These are phyloP conservation scores for Prosopis cineraria DNA, from an alignment of 306 rosid species.

Conservation along the genomic window DNA sequence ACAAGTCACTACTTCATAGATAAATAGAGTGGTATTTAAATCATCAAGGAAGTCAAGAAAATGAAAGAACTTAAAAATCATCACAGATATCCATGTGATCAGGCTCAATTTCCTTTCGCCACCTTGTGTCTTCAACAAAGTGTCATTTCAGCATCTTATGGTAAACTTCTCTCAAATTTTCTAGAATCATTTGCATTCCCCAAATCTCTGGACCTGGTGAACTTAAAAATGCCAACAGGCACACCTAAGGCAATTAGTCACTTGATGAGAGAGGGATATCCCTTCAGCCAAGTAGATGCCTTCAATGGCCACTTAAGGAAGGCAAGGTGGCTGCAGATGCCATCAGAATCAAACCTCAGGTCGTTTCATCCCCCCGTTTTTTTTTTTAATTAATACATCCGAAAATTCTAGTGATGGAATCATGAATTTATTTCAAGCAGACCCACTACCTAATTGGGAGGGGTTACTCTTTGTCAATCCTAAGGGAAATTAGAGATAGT, in stretches of 20 bases:
- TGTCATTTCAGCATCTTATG: neutral
- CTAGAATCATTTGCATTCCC: neutral
- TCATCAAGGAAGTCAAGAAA: neutral
- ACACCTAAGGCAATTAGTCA: neutral
- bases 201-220: neutral
- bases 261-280: neutral
- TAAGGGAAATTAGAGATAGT: neutral
- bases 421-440: neutral
- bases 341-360: neutral
- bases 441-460: too few relatives aligned
- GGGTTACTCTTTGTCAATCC: neutral
- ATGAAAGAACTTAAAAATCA: neutral
- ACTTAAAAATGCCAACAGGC: neutral
- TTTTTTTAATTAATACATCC: neutral
- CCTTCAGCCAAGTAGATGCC: neutral
- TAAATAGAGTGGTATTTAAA: constrained; percentile 7
- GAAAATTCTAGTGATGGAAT: neutral
- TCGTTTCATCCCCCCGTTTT: neutral
- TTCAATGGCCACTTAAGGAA: neutral
- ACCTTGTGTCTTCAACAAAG: neutral
- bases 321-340: neutral
- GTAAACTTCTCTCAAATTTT: neutral
- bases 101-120: constrained; percentile 5
- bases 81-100: neutral
- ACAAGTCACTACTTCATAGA: constrained; percentile 18